Evolutionary conservation across 495 filamentous ascomycete species (phyloP).

Genomic region (Letharia lupina): DNA sequence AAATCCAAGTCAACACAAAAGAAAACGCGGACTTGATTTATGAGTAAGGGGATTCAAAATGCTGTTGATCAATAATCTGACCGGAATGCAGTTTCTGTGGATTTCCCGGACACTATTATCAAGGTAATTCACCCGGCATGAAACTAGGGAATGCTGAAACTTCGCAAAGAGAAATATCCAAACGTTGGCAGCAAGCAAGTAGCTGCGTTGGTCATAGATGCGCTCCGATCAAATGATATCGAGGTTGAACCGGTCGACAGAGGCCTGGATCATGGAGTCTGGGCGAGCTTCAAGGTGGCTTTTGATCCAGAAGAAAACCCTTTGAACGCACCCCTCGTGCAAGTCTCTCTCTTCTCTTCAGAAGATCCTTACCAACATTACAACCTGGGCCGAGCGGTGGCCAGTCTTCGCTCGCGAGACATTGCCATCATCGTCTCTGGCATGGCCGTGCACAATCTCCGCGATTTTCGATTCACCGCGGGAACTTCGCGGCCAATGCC

Average conservation of each 20-base stretch:
- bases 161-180: constrained; percentile 50
- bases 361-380: constrained; percentile 67
- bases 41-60: constrained; percentile 45
- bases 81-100: constrained; percentile 55
- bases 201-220: constrained; percentile 54
- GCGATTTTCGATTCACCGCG: constrained; percentile 48
- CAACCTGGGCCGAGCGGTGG: constrained; percentile 59
- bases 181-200: constrained; percentile 58
- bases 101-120: constrained; percentile 57
- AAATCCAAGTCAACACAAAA: constrained; percentile 63
- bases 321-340: constrained; percentile 67
- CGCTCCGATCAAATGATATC: constrained; percentile 54
- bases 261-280: constrained; percentile 77
- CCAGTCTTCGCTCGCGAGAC: constrained; percentile 58
- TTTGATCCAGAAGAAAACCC: constrained; percentile 69
- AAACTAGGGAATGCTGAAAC: constrained; percentile 35
- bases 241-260: constrained; percentile 53
- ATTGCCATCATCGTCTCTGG: constrained; percentile 69
- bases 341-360: constrained; percentile 64
- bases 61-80: neutral
- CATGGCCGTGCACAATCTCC: constrained; percentile 83
- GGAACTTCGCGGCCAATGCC: constrained; percentile 44
- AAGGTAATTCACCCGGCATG: constrained; percentile 16
- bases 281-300: constrained; percentile 59
- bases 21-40: constrained; percentile 69